Evolutionary conservation across 23 red algal species (phyloP).

Genomic region (Gracilaria gracilis): DNA sequence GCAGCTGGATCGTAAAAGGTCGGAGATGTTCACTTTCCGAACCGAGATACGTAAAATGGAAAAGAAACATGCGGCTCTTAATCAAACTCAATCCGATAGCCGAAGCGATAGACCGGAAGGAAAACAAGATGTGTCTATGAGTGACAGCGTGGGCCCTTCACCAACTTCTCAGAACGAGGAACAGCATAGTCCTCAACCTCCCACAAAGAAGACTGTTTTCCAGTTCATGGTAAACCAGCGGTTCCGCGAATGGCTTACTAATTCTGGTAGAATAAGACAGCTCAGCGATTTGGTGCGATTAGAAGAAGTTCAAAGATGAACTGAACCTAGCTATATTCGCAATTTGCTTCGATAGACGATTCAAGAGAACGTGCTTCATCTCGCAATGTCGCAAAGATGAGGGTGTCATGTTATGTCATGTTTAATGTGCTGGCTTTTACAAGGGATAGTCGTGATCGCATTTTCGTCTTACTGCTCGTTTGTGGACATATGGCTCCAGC

Average conservation of each 20-base stretch:
- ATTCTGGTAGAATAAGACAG: conserved; percentile 87
- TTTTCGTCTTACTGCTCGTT: neutral
- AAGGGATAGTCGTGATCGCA: neutral
- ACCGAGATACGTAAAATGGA: conserved; percentile 60
- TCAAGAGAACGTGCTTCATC: neutral
- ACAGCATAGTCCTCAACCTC: neutral
- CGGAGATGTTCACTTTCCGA: conserved; percentile 32
- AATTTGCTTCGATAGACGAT: neutral
- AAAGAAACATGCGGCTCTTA: conserved; percentile 25
- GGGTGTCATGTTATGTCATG: neutral
- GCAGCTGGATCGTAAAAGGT: conserved; percentile 39
- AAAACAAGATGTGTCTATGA: conserved; percentile 46
- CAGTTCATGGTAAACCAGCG: conserved; percentile 84
- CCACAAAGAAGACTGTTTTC: conserved; percentile 49
- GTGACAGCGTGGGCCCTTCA: conserved; percentile 20
- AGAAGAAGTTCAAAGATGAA: conserved; percentile 49
- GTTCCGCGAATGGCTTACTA: conserved; percentile 91
- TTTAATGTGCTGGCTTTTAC: neutral
- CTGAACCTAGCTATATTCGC: neutral
- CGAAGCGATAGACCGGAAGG: conserved; percentile 9
- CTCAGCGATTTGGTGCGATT: conserved; percentile 81
- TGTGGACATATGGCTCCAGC: neutral
- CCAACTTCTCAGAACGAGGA: conserved; percentile 14
- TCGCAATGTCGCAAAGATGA: neutral
- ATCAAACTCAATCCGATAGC: conserved; percentile 21